Percentiles rank a stretch among this genome's conserved stretches.
phyloP scores from a whole-genome alignment of 2,329 filamentous ascomycete genomes.

The Penicillium sp. region DNA sequence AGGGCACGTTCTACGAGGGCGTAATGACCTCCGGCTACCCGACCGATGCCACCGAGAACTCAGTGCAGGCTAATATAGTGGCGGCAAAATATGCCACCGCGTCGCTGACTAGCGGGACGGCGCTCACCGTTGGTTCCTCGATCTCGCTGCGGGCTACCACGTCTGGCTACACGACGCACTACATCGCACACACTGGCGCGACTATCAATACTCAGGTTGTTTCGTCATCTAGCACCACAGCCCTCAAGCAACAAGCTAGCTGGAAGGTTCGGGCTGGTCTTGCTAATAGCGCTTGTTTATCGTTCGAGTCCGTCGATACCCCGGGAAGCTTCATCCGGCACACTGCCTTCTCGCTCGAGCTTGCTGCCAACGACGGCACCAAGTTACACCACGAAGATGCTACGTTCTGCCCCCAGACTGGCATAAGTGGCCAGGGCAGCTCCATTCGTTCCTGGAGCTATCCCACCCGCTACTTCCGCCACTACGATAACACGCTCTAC shows the following conservation, averaged over 20 bases:
- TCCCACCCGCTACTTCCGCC: conserved; percentile 60
- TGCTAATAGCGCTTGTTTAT: conserved; percentile 57
- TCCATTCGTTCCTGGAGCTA: conserved; percentile 61
- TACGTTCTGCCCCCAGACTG: conserved; percentile 60
- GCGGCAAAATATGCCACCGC: conserved; percentile 56
- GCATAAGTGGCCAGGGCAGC: conserved; percentile 53
- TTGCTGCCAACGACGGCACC: conserved; percentile 54
- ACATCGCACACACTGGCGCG: conserved; percentile 54
- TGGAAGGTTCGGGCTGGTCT: conserved; percentile 58
- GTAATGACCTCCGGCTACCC: conserved; percentile 65
- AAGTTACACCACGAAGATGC: conserved; percentile 62
- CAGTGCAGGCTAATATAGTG: conserved; percentile 61
- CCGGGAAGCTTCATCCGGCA: conserved; percentile 62
- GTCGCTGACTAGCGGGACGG: conserved; percentile 51
- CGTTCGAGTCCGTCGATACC: conserved; percentile 61
- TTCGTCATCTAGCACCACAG: conserved; percentile 50
- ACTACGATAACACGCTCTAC: conserved; percentile 52
- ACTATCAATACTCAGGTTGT: conserved; percentile 58
- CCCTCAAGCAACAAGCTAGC: conserved; percentile 54
- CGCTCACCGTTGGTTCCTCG: conserved; percentile 50
- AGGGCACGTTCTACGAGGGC: conserved; percentile 66
- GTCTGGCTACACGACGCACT: conserved; percentile 54
- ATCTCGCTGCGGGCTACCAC: conserved; percentile 60
- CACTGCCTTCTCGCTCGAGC: conserved; percentile 51
- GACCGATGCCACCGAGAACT: conserved; percentile 57